These are phyloP conservation scores for Colletotrichum echinochloae DNA, from an alignment of 2,329 filamentous ascomycete genomes.

Conservation along the genomic window DNA sequence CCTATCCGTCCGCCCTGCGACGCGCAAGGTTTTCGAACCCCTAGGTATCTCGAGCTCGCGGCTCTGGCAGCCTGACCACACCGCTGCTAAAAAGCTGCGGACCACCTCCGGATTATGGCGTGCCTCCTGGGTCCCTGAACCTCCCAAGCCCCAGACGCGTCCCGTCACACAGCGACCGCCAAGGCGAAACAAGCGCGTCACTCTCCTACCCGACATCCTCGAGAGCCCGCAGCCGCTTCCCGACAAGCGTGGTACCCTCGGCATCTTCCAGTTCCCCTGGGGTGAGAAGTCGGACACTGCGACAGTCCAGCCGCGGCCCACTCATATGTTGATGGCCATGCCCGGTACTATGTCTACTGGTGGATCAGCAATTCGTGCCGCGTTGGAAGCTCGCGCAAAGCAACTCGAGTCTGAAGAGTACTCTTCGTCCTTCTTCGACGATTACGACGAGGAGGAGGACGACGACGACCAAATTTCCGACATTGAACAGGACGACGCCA, in stretches of 20 bases:
- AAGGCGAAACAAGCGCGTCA: conserved; percentile 67
- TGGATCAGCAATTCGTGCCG: conserved; percentile 46
- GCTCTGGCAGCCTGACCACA: conserved; percentile 53
- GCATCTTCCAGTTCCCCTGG: conserved; percentile 76
- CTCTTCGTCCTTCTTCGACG: conserved; percentile 69
- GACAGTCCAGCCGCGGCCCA: conserved; percentile 54
- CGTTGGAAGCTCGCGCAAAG: conserved; percentile 49
- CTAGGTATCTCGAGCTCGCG: conserved; percentile 52
- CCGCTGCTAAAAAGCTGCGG: conserved; percentile 42
- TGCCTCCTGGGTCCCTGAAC: conserved; percentile 35
- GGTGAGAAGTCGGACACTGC: conserved; percentile 71
- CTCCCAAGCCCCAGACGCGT: conserved; percentile 50
- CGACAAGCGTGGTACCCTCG: conserved; percentile 69
- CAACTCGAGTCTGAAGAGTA: conserved; percentile 56
- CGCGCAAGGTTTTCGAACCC: conserved; percentile 49
- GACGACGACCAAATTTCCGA: conserved; percentile 52
- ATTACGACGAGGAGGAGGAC: conserved; percentile 66
- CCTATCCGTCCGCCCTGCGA: conserved; percentile 50
- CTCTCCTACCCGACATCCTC: conserved; percentile 71
- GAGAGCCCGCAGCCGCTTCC: conserved; percentile 71
- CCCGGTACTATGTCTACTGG: conserved; percentile 64
- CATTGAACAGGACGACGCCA: conserved; percentile 51
- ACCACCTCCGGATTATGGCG: conserved; percentile 49
- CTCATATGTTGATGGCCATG: conserved; percentile 59
- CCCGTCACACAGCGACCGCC: conserved; percentile 65